Evolutionary conservation across 805 yeast species (phyloP), one percentile per base, ranked within the genome.

Genomic region (Metschnikowia reukaufii): DNA sequence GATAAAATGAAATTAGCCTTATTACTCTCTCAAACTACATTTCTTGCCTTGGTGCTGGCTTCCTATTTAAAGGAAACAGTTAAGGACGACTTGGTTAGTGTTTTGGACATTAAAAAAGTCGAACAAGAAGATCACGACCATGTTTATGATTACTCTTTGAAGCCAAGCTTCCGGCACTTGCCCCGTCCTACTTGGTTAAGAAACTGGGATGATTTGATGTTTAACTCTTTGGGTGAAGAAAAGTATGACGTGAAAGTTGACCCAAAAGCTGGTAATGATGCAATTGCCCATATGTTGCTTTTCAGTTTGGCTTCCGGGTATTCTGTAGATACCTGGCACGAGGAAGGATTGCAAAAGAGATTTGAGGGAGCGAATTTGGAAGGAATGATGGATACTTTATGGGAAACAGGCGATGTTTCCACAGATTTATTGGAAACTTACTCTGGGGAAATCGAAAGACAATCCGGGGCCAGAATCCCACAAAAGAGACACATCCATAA

Each of bases 241-340:
- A 44, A 39, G 39, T 44, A 44, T 15, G 47, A 44, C 16, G 29
- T 44, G 20, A 44, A 33, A 21, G 35, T 44, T 18, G 43, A 33
- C 39, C 42, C 39, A 2, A 12, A 34, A 6, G 39, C 35, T 9
- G 23, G 18, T 10, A n/a, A 19, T 3, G n/a, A 44, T 7, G 29
- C n/a, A 2, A 16, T 21, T 6, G 47, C 47, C 9, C 20, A 18
- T 15, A 23, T 33, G 39, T 27, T 44, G 21, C 36, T 34, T 18
- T 44, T 44, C 31, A 44, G 47, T 16, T 38, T 44, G 43, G 47
- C 43, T 3, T 44, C 47, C 2, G 47, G 47, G 7, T 44, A 17
- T 19, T 37, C 38, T 10, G 41, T 44, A 4, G 39, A 39, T 4
- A 9, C 20, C 2, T 44, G 47, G 47, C 30, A 38, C 18, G 17